Evolutionary conservation across 306 rosid species (phyloP).

Genomic region (Hippophae tibetana): DNA sequence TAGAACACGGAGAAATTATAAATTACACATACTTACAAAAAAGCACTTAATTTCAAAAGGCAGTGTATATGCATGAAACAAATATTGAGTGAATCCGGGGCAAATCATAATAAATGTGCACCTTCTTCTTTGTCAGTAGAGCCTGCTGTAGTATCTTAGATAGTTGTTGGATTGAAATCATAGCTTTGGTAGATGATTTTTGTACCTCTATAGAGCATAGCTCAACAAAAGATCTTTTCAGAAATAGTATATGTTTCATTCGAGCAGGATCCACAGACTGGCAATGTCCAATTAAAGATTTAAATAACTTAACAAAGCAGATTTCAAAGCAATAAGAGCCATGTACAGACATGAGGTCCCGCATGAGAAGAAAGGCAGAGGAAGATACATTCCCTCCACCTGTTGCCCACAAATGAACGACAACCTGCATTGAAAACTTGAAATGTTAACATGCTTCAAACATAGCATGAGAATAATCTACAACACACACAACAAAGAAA

Average conservation of each 20-base stretch:
- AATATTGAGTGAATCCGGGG: slow-evolving; percentile 14
- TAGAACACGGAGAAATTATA: slow-evolving; percentile 20
- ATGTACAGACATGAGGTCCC: slow-evolving; percentile 48
- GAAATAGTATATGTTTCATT: slow-evolving; percentile 42
- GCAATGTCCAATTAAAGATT: slow-evolving; percentile 60
- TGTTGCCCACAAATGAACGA: slow-evolving; percentile 83
- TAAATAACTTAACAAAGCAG: slow-evolving; percentile 65
- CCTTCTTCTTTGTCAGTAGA: slow-evolving; percentile 57
- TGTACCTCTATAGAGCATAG: slow-evolving; percentile 66
- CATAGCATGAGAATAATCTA: slow-evolving; percentile 8
- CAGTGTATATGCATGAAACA: neutral
- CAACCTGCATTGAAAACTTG: slow-evolving; percentile 48
- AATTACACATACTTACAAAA: neutral
- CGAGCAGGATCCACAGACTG: slow-evolving; percentile 46
- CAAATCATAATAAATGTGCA: slow-evolving; percentile 18
- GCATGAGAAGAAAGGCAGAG: slow-evolving; percentile 55
- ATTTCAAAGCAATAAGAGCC: slow-evolving; percentile 53
- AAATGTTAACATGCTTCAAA: slow-evolving; percentile 18
- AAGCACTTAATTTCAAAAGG: neutral
- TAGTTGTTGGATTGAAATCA: slow-evolving; percentile 41
- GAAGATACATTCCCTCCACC: slow-evolving; percentile 58
- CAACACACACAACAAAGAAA: slow-evolving; percentile 5
- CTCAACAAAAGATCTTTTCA: slow-evolving; percentile 73
- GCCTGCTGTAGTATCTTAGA: slow-evolving; percentile 65
- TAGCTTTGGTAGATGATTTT: slow-evolving; percentile 60